Evolutionary conservation across 2,329 filamentous ascomycete genomes (phyloP).

Genomic region (Dothistroma septosporum): DNA sequence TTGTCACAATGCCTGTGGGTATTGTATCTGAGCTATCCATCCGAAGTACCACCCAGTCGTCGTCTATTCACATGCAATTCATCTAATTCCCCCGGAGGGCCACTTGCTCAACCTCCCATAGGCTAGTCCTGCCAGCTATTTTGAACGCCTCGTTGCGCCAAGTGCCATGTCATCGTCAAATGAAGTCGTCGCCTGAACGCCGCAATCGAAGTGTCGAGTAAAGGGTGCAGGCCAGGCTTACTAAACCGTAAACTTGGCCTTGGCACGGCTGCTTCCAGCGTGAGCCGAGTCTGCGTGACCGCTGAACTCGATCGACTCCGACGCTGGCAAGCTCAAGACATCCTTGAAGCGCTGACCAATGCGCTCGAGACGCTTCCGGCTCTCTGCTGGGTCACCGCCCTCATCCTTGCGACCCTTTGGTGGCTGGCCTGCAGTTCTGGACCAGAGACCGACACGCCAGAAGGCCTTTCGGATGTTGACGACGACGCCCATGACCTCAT

Average conservation of each 20-base stretch:
- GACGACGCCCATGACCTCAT: conserved; percentile 98
- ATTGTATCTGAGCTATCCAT: conserved; percentile 11
- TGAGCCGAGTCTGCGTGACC: conserved; percentile 94
- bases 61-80: conserved; percentile 5
- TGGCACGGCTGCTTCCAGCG: conserved; percentile 88
- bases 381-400: conserved; percentile 59
- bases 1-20: conserved; percentile 10
- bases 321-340: conserved; percentile 71
- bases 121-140: conserved; percentile 22
- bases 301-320: conserved; percentile 85
- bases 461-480: conserved; percentile 98
- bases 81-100: conserved; percentile 27
- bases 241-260: conserved; percentile 86
- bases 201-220: conserved; percentile 6
- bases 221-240: conserved; percentile 2
- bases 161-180: conserved; percentile 19
- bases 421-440: conserved; percentile 76
- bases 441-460: conserved; percentile 97
- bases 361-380: conserved; percentile 74
- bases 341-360: conserved; percentile 94
- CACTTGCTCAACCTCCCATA: conserved; percentile 35
- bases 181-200: conserved; percentile 9
- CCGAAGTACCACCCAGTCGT: conserved; percentile 7
- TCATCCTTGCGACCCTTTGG: conserved; percentile 64
- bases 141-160: conserved; percentile 19